Base-by-base conservation (phyloP, 2,329 filamentous ascomycete genomes). In the Didymella keratinophila region DNA sequence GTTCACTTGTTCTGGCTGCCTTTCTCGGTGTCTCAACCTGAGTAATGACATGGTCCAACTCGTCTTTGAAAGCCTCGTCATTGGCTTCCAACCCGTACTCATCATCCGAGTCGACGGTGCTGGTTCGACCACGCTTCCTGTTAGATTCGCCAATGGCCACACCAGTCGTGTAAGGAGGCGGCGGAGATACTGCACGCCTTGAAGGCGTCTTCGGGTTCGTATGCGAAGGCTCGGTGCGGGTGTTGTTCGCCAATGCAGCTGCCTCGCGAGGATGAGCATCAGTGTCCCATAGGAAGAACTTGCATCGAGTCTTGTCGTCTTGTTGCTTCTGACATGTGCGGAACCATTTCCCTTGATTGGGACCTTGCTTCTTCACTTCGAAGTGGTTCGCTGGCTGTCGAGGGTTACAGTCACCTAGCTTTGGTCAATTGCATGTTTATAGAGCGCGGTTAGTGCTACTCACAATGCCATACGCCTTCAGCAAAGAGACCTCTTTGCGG, bases 221-320 rank as follows among this genome's bases (percentile, higher is more conserved):
- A 44, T 39, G 54, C 9, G 23, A 56, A 3, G 78, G 72, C 39
- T 54, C 50, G n/a, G 74, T 81, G 55, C 77, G 74, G 34, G 81
- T 80, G 62, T 84, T 84, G 55, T 70, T 78, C 52, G 82, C 56
- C 20, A 84, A 72, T 21, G 80, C 79, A 12, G 70, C 70, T 48
- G 81, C 80, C 69, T 85, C 82, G 51, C 84, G 76, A 18, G 65
- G 58, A 41, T 76, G 73, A 0, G 85, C 85, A 42, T 86, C 81
- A 14, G 84, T 80, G 8, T 83, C 78, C 83, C 84, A 87, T 0
- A 88, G 71, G 62, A 87, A 88, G 73, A 88, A 86, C 0, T 76
- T 77, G 65, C 86, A 88, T 39, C 80, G 76, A 44, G 80, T 55
- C 32, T 52, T 75, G 21, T 78, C 75, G 2, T 75, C 67, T 51